A percentile compares a stretch with the other conserved stretches of the same genome.
Evolutionary conservation across 1,284 basidiomycete genomes (phyloP).

Genomic region (Moesziomyces sp.): DNA sequence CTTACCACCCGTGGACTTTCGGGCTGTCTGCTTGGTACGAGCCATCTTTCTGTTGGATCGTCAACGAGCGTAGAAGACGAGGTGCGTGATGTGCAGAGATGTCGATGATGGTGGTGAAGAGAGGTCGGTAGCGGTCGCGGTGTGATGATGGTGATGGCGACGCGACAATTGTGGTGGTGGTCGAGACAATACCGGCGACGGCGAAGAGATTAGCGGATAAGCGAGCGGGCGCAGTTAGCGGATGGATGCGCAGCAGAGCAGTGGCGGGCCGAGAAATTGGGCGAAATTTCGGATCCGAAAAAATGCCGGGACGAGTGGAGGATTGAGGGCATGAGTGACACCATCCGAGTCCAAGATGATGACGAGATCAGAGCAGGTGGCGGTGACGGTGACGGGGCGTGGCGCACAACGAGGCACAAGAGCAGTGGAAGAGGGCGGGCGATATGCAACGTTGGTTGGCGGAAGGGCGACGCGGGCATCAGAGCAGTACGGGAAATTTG

Average conservation of each 20-base stretch:
- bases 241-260: conserved; percentile 17
- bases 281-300: conserved; percentile 36
- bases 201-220: conserved; percentile 6
- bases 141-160: conserved; percentile 4
- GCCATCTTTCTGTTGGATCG: conserved; percentile 56
- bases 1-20: conserved; percentile 70
- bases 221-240: conserved; percentile 5
- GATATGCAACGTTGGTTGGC: not conserved
- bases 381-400: not conserved
- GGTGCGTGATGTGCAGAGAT: not conserved
- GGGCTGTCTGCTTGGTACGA: conserved; percentile 68
- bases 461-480: conserved; percentile 7
- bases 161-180: conserved; percentile 4
- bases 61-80: not conserved
- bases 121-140: not conserved
- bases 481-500: conserved; percentile 46
- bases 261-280: conserved; percentile 6
- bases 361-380: conserved; percentile 25
- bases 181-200: not conserved
- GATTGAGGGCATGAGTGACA: conserved; percentile 8
- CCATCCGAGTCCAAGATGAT: conserved; percentile 15
- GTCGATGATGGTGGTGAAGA: conserved; percentile 11
- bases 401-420: conserved; percentile 18
- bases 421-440: conserved; percentile 22
- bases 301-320: not conserved